Evolutionary conservation across 345 rosid species (phyloP).

Genomic region (Gossypium raimondii): DNA sequence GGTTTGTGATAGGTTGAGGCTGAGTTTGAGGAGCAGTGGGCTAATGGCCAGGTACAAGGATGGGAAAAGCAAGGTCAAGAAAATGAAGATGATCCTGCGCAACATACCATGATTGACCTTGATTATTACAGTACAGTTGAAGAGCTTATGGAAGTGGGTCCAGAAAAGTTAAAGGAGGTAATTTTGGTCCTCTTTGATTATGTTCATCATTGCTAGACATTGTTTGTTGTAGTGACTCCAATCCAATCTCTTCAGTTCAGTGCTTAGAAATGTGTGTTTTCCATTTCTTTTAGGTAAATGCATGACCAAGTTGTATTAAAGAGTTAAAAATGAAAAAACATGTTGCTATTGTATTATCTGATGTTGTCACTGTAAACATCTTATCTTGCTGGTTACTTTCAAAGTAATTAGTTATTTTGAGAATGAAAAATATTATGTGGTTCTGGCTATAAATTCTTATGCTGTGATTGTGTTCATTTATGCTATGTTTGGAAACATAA

Average conservation of each 20-base stretch:
- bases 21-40: constrained; percentile 84
- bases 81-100: constrained; percentile 46
- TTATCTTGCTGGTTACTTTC: background rate
- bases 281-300: background rate
- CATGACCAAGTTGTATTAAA: constrained; percentile 1
- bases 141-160: constrained; percentile 85
- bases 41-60: constrained; percentile 44
- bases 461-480: too few relatives aligned
- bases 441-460: too few relatives aligned
- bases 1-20: constrained; percentile 46
- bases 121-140: constrained; percentile 87
- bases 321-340: background rate
- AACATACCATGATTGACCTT: constrained; percentile 62
- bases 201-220: background rate
- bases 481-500: too few relatives aligned
- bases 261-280: background rate
- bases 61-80: constrained; percentile 60
- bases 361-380: background rate
- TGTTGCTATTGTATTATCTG: background rate
- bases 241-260: background rate
- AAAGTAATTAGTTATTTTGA: background rate
- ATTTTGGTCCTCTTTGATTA: constrained; percentile 15
- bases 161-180: constrained; percentile 89
- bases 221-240: background rate
- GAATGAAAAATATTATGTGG: background rate